Conservation (phyloP, 805 yeast genomes). For the Ogataea thermomethanolica region DNA sequence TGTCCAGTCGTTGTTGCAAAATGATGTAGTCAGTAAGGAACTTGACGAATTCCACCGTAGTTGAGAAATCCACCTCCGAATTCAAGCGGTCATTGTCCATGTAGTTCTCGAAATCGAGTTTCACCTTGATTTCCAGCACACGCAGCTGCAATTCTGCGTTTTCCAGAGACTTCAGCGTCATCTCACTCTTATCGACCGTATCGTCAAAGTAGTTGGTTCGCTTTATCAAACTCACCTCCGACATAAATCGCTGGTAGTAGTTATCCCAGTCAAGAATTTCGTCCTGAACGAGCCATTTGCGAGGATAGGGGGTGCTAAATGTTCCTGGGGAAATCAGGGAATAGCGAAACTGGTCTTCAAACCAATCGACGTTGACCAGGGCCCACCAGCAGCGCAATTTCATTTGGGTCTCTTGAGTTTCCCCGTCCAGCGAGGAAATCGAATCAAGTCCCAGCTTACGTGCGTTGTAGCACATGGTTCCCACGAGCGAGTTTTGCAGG, state of each 20-base stretch:
- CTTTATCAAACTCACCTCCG: constrained; percentile 26
- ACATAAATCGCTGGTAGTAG: constrained; percentile 23
- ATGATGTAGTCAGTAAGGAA: constrained; percentile 19
- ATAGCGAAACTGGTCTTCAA: constrained; percentile 28
- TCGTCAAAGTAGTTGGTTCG: constrained; percentile 28
- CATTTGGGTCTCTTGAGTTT: constrained; percentile 8
- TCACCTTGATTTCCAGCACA: constrained; percentile 21
- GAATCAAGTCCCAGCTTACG: constrained; percentile 25
- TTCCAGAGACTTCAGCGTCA: constrained; percentile 18
- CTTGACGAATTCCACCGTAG: constrained; percentile 16
- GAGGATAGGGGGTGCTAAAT: constrained; percentile 27
- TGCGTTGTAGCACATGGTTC: constrained; percentile 24
- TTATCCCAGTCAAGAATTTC: constrained; percentile 20
- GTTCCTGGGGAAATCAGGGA: constrained; percentile 20
- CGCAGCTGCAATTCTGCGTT: constrained; percentile 28
- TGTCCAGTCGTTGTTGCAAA: constrained; percentile 26
- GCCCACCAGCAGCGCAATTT: constrained; percentile 30
- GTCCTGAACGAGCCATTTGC: constrained; percentile 18
- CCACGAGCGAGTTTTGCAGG: constrained; percentile 25
- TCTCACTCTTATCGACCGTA: constrained; percentile 12
- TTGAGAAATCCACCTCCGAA: constrained; percentile 12
- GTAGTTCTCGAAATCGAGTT: constrained; percentile 20
- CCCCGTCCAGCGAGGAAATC: constrained; percentile 3
- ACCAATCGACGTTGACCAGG: constrained; percentile 33
- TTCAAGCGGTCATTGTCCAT: constrained; percentile 19